Evolutionary conservation across 1,139 yeast genomes (phyloP).

Genomic region (Saccharomyces hybrid): DNA sequence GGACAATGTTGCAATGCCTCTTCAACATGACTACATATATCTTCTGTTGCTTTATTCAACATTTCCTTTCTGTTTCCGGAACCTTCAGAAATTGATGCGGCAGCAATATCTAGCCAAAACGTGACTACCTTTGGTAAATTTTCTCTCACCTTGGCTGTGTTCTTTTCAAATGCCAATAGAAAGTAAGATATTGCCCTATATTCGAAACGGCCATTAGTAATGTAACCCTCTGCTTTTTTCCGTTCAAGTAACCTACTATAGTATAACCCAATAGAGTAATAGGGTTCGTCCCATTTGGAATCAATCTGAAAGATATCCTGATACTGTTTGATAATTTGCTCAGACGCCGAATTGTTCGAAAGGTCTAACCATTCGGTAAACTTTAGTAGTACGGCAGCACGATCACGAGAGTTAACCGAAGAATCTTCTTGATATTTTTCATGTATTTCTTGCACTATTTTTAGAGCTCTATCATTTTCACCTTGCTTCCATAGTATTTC

Average conservation of each 20-base stretch:
- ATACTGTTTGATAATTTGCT: slow-evolving; percentile 66
- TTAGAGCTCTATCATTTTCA: slow-evolving; percentile 78
- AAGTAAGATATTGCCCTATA: slow-evolving; percentile 57
- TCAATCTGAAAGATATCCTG: slow-evolving; percentile 51
- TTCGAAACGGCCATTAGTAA: slow-evolving; percentile 56
- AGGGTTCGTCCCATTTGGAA: slow-evolving; percentile 67
- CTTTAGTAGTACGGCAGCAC: slow-evolving; percentile 56
- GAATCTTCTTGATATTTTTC: slow-evolving; percentile 22
- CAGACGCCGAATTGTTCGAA: slow-evolving; percentile 78
- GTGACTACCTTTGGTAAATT: slow-evolving; percentile 85
- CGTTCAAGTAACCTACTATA: slow-evolving; percentile 72
- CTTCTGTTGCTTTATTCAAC: slow-evolving; percentile 19
- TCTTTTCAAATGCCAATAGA: slow-evolving; percentile 59
- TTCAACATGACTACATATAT: slow-evolving; percentile 41
- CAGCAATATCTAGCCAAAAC: slow-evolving; percentile 84
- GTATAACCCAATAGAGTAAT: slow-evolving; percentile 74
- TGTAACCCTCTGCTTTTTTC: slow-evolving; percentile 36
- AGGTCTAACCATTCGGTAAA: slow-evolving; percentile 86
- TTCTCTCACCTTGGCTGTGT: slow-evolving; percentile 68
- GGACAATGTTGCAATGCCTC: slow-evolving; percentile 48
- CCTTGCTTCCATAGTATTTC: slow-evolving; percentile 87
- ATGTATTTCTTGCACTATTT: slow-evolving; percentile 46
- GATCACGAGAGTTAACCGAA: slow-evolving; percentile 24
- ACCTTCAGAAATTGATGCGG: slow-evolving; percentile 25
- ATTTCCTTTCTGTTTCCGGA: slow-evolving; percentile 26